Conservation (phyloP, 2,329 filamentous ascomycete species). For the Chaetomium globosum region DNA sequence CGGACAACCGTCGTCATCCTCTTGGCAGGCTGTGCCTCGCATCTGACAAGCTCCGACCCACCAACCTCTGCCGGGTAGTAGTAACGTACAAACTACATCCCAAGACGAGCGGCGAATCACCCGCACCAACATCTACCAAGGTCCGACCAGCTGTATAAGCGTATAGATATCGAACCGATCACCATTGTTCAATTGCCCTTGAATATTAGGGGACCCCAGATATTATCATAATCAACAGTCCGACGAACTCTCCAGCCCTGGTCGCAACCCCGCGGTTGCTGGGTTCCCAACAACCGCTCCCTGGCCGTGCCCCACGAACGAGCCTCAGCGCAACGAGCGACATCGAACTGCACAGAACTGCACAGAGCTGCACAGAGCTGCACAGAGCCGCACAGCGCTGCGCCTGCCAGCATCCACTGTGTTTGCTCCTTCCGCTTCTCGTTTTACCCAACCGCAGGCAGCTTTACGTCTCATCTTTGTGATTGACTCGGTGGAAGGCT, state of each 20-base stretch:
- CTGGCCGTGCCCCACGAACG: conserved; percentile 11
- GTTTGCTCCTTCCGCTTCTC: conserved; percentile 6
- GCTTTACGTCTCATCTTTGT: conserved; percentile 16
- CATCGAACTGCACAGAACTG: neutral
- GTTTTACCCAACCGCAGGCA: conserved; percentile 7
- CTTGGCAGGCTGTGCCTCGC: conserved; percentile 31
- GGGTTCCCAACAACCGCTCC: neutral
- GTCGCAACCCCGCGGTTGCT: conserved; percentile 21
- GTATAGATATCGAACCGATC: neutral
- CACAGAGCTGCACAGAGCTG: neutral
- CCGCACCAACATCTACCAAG: conserved; percentile 4
- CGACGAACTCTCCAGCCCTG: neutral
- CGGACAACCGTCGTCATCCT: conserved; percentile 29
- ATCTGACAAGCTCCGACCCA: conserved; percentile 24
- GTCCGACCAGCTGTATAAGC: neutral
- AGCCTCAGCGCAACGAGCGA: neutral
- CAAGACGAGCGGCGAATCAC: conserved; percentile 12
- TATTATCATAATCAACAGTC: neutral
- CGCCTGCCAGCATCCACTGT: neutral
- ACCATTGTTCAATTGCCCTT: neutral
- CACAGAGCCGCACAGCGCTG: neutral
- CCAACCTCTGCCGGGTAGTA: conserved; percentile 14
- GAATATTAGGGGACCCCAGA: neutral
- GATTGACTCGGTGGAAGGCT: neutral
- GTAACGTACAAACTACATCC: conserved; percentile 17